Evolutionary conservation across 306 rosid species (phyloP).

Genomic region (Cicer judaicum): DNA sequence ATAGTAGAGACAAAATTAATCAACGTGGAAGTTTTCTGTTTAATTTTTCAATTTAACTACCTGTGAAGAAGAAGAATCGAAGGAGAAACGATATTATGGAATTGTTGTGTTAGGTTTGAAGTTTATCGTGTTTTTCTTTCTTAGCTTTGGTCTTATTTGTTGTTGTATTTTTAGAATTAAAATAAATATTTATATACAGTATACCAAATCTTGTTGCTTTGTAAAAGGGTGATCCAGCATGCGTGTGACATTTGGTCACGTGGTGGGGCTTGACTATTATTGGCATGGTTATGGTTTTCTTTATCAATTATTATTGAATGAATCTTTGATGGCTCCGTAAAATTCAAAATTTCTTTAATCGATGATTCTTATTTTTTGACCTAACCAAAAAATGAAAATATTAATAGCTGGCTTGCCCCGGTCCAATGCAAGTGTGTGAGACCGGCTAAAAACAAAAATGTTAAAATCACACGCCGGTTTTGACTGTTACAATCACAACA

Average conservation of each 20-base stretch:
- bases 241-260: constrained; percentile 57
- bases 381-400: background rate
- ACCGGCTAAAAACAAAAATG: constrained; percentile 44
- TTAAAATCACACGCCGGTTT: constrained; percentile 58
- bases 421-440: constrained; percentile 36
- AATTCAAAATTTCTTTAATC: constrained; percentile 38
- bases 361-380: constrained; percentile 49
- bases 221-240: constrained; percentile 22
- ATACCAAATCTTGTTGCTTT: constrained; percentile 15
- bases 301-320: constrained; percentile 22
- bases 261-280: constrained; percentile 61
- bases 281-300: background rate
- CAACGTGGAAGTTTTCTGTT: background rate
- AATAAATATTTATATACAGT: background rate
- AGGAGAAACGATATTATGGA: constrained; percentile 18
- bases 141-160: constrained; percentile 5
- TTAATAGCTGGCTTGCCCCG: constrained; percentile 25
- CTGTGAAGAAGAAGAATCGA: constrained; percentile 44
- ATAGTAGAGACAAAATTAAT: background rate
- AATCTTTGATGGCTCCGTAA: constrained; percentile 45
- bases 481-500: constrained; percentile 47
- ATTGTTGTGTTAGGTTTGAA: constrained; percentile 42
- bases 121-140: constrained; percentile 34
- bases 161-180: constrained; percentile 32
- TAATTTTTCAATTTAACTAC: constrained; percentile 38